A percentile compares a stretch with the other conserved stretches of the same genome.
Conservation (phyloP, 2,329 filamentous ascomycete species). For the Aspergillus udagawae region DNA sequence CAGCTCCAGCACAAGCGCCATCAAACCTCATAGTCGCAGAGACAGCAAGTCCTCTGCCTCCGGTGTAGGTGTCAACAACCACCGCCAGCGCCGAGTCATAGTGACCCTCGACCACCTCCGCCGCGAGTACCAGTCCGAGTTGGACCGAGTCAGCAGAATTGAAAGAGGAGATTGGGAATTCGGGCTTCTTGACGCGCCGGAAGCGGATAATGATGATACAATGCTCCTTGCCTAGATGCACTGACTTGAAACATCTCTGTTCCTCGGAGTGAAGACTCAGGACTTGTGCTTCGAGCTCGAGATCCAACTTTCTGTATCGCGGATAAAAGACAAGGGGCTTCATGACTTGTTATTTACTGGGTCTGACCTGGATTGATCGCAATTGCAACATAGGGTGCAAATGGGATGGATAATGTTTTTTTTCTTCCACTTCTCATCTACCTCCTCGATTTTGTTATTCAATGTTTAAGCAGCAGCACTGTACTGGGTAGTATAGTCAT, state of each 20-base stretch:
- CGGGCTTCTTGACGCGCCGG: slow-evolving; percentile 33
- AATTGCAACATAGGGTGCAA: not conserved
- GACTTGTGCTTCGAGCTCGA: not conserved
- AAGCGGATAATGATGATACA: slow-evolving; percentile 33
- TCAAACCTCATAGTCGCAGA: slow-evolving; percentile 16
- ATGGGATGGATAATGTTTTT: not conserved
- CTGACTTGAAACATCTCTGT: not conserved
- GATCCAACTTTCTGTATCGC: not conserved
- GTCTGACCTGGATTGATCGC: not conserved
- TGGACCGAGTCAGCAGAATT: slow-evolving; percentile 84
- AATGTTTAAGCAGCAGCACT: not conserved
- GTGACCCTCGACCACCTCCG: slow-evolving; percentile 82
- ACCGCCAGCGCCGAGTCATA: slow-evolving; percentile 61
- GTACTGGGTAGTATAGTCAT: not conserved
- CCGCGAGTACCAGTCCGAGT: slow-evolving; percentile 82
- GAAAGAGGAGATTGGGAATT: slow-evolving; percentile 88
- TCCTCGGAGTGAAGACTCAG: not conserved
- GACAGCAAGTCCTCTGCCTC: slow-evolving; percentile 20
- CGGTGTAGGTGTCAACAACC: slow-evolving; percentile 10
- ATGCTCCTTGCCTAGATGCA: slow-evolving; percentile 28
- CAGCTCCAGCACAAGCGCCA: slow-evolving; percentile 18
- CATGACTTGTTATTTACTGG: not conserved
- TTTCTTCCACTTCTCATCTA: not conserved
- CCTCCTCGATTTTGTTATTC: not conserved
- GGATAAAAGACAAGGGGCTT: not conserved